Evolutionary conservation across 257 asterid genomes (phyloP), one percentile per base, ranked within the genome.

Genomic region (Linderniella brevidens): DNA sequence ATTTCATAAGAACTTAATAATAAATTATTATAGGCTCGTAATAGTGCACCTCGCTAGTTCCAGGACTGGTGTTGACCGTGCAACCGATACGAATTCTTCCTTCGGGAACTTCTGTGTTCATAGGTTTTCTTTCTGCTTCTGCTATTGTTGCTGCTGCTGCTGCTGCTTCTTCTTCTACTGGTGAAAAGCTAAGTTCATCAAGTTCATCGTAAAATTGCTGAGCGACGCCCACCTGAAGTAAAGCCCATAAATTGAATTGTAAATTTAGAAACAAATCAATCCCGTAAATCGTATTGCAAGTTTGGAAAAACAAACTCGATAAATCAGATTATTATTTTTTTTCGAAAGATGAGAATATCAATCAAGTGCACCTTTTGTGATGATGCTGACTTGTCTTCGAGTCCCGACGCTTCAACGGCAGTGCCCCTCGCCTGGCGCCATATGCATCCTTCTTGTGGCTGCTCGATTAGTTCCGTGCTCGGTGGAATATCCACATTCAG

Each of bases 1-100:
- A n/a, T n/a, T n/a, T n/a, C n/a, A n/a, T n/a, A n/a, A n/a, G n/a
- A n/a, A n/a, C n/a, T n/a, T n/a, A n/a, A n/a, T n/a, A n/a, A n/a
- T n/a, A n/a, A n/a, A n/a, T n/a, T n/a, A n/a, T n/a, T n/a, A n/a
- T n/a, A n/a, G n/a, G n/a, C n/a, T n/a, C n/a, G n/a, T n/a, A n/a
- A n/a, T n/a, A n/a, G n/a, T n/a, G n/a, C n/a, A 84, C 98, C 94
- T 90, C 94, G 35, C 96, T 81, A 60, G 92, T 77, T 66, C 96
- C 94, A 4, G 96, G 99, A 64, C 99, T 90, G n/a, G 83, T 71
- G 70, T 75, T 72, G 56, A 81, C 52, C 11, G 73, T 65, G 76
- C 87, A 76, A 49, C 60, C 69, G 51, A 90, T 65, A 39, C 80
- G 53, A 43, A 68, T 64, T 60, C 54, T 77, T 53, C 72, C 78